Base-by-base conservation (phyloP, 2,329 filamentous ascomycete genomes). In the Cephalotrichum gorgonifer region DNA sequence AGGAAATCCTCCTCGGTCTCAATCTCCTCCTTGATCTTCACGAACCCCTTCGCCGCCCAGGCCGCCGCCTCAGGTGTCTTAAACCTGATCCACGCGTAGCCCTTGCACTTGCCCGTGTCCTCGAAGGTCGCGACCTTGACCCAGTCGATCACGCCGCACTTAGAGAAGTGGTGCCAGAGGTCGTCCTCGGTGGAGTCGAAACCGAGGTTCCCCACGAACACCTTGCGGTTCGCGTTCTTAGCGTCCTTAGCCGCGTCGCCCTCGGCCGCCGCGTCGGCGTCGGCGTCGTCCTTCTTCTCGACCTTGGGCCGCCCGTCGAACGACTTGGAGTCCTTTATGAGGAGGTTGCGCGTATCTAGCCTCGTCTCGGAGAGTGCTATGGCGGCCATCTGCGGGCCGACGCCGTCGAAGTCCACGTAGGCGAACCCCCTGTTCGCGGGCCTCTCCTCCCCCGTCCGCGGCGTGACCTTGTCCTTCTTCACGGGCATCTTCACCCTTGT, bases 81-180 rank as follows among this genome's bases (percentile, higher is more conserved):
- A 66, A 97, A 98, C 53, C 87, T 87, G 53, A 98, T 81, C 90
- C 93, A 98, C 6, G 85, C 93, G 68, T 85, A 98, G 17, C 93
- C 94, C 70, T 97, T 97, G 73, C 93, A 98, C 70, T 97, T 98
- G 41, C 93, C 93, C 20, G 85, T 85, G 64, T 98, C 94, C 65
- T 97, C 88, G 62, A 98, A 98, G 1, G 90, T 95, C 3, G 93
- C 93, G 56, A 97, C 73, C 68, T 95, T 91, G 54, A 88, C 78
- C 70, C 86, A 86, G 48, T 83, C 79, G 53, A 97, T 80, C 53
- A 83, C 75, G 46, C 93, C 93, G 62, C 91, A 97, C 63, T 84
- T 87, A 44, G 76, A 76, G 64, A 95, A 97, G 62, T 95, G 88
- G 54, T 83, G 75, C 55, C 81, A 74, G 45, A 98, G 67, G 57